Evolutionary conservation across 805 yeast species (phyloP).

Genomic region (Metschnikowia drakensbergensis): DNA sequence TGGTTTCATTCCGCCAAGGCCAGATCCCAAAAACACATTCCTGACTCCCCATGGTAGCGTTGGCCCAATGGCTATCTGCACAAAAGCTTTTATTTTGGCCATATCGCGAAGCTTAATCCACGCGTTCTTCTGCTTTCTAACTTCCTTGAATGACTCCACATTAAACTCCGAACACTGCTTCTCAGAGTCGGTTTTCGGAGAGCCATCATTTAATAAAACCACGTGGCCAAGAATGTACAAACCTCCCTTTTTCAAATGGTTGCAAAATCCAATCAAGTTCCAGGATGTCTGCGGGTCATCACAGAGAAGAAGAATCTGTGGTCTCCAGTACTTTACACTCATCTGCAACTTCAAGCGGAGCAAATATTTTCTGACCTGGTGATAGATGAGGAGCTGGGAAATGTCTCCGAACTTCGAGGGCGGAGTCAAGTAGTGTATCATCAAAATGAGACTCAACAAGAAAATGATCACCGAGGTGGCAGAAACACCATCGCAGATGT

Average conservation of each 20-base stretch:
- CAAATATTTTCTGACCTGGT: constrained; percentile 90
- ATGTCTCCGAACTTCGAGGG: constrained; percentile 99
- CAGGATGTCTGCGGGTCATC: constrained; percentile 92
- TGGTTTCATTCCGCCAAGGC: constrained; percentile 98
- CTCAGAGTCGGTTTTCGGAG: constrained; percentile 8
- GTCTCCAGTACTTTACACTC: constrained; percentile 98
- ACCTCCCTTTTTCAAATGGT: constrained; percentile 93
- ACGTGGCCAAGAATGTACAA: constrained; percentile 91
- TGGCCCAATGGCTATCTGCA: constrained; percentile 86
- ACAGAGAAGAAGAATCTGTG: constrained; percentile 82
- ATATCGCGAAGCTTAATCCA: constrained; percentile 83
- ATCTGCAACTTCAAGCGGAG: constrained; percentile 75
- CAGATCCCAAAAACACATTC: constrained; percentile 87
- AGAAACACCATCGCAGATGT: constrained; percentile 86
- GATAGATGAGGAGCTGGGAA: constrained; percentile 90
- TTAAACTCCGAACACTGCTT: constrained; percentile 26
- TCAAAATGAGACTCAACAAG: constrained; percentile 60
- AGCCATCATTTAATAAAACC: constrained; percentile 51
- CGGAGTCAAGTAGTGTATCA: constrained; percentile 87
- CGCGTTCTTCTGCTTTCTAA: constrained; percentile 68
- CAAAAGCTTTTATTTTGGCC: constrained; percentile 83
- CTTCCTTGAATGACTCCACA: constrained; percentile 54
- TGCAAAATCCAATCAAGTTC: constrained; percentile 89
- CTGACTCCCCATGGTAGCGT: constrained; percentile 92
- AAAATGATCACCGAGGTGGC: constrained; percentile 73